phyloP scores from a whole-genome alignment of 192 early-diverging fungal genomes.

The Coemansia sp. region DNA sequence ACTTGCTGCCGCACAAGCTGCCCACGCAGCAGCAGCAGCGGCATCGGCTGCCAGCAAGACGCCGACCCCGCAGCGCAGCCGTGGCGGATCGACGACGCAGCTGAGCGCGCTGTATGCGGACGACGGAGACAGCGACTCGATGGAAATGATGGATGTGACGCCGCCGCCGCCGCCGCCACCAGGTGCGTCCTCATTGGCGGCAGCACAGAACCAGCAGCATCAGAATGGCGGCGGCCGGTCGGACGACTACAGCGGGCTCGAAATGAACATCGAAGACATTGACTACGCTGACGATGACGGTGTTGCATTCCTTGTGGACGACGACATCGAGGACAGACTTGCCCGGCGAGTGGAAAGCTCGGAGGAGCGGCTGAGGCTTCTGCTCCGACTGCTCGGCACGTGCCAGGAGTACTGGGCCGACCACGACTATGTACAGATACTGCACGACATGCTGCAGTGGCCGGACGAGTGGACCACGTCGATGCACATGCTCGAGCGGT shows the following conservation, averaged over 20 bases:
- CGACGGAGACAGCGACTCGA: neutral
- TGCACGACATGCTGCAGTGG: constrained; percentile 49
- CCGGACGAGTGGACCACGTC: constrained; percentile 56
- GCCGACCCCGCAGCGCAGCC: constrained; percentile 51
- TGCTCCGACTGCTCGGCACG: constrained; percentile 35
- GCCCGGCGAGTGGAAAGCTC: constrained; percentile 32
- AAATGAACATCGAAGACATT: constrained; percentile 35
- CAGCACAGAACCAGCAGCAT: neutral
- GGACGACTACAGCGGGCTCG: constrained; percentile 8
- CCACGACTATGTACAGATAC: constrained; percentile 47
- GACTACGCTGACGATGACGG: constrained; percentile 28
- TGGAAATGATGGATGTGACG: constrained; percentile 28
- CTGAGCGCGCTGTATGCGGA: constrained; percentile 6
- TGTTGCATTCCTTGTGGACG: constrained; percentile 11
- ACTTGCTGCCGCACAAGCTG: constrained; percentile 50
- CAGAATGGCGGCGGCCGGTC: neutral
- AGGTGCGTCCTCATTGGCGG: neutral
- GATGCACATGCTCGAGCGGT: constrained; percentile 55
- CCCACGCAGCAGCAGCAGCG: constrained; percentile 27
- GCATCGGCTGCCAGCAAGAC: constrained; percentile 30
- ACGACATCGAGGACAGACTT: constrained; percentile 39
- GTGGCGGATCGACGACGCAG: constrained; percentile 34
- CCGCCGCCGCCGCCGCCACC: neutral
- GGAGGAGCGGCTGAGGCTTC: constrained; percentile 35
- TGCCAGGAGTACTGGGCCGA: constrained; percentile 57